Conservation (phyloP, 345 rosid species). For the Eucalyptus regnans region DNA sequence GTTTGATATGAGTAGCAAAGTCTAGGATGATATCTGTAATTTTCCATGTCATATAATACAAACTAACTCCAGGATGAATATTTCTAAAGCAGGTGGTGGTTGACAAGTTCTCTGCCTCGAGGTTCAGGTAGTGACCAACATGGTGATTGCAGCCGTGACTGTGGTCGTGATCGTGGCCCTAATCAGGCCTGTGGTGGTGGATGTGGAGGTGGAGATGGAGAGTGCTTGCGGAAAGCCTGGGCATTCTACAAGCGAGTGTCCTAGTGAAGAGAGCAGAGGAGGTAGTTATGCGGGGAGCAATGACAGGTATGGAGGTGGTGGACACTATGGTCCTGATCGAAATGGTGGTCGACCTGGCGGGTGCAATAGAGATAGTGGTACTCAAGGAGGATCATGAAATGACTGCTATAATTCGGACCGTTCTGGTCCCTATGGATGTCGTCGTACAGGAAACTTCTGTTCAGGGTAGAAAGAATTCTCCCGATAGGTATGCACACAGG, state of each 20-base stretch:
- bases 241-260: constrained; percentile 92
- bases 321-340: constrained; percentile 75
- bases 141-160: no score
- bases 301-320: constrained; percentile 8
- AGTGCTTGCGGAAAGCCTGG: constrained; percentile 95
- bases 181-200: constrained; percentile 20
- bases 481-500: no score
- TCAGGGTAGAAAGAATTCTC: no score
- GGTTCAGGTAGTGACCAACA: no score
- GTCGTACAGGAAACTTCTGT: no score
- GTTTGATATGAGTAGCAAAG: background rate
- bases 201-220: constrained; percentile 51
- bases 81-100: constrained; percentile 50
- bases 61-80: background rate
- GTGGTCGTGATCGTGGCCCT: constrained; percentile 37
- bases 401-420: no score
- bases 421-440: no score
- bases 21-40: background rate
- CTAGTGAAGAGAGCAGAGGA: constrained; percentile 32
- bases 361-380: constrained; percentile 4
- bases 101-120: constrained; percentile 40
- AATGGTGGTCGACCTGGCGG: constrained; percentile 58
- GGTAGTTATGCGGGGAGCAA: background rate
- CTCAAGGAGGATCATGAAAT: no score
- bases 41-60: background rate